These are phyloP conservation scores for Colletotrichum gigasporum DNA, from an alignment of 2,329 filamentous ascomycete species.

Conservation along the genomic window DNA sequence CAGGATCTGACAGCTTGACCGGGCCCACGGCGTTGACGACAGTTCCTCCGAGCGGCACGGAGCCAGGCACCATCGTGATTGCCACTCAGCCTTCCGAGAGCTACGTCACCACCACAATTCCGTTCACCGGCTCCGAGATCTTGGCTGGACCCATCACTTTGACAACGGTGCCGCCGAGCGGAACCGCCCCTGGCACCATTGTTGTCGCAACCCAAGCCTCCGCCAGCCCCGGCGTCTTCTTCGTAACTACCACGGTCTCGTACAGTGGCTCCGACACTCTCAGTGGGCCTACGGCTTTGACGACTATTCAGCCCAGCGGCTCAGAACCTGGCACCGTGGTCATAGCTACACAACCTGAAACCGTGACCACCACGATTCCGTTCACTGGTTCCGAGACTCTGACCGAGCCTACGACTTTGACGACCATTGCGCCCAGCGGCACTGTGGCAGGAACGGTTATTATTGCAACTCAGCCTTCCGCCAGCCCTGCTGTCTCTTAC, in stretches of 20 bases:
- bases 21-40: background rate
- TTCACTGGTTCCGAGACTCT: background rate
- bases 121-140: background rate
- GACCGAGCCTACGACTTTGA: background rate
- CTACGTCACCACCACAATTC: background rate
- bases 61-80: too few species aligned
- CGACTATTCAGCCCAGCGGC: background rate
- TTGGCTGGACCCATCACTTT: background rate
- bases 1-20: background rate
- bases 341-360: too few species aligned
- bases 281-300: background rate
- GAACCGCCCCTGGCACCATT: conserved; percentile 9
- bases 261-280: too few species aligned
- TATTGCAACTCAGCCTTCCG: background rate
- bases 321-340: background rate
- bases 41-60: background rate
- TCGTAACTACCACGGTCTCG: conserved; percentile 13
- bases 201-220: background rate
- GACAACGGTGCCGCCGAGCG: conserved; percentile 5
- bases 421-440: background rate
- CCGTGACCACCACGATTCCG: background rate
- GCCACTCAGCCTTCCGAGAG: too few species aligned
- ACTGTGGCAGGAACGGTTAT: background rate
- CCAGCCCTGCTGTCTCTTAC: background rate
- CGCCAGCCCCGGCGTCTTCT: conserved; percentile 12